A percentile compares a stretch with the other conserved stretches of the same genome.
Conservation (phyloP, 1,284 basidiomycete species). For the Trametes pubescens region DNA sequence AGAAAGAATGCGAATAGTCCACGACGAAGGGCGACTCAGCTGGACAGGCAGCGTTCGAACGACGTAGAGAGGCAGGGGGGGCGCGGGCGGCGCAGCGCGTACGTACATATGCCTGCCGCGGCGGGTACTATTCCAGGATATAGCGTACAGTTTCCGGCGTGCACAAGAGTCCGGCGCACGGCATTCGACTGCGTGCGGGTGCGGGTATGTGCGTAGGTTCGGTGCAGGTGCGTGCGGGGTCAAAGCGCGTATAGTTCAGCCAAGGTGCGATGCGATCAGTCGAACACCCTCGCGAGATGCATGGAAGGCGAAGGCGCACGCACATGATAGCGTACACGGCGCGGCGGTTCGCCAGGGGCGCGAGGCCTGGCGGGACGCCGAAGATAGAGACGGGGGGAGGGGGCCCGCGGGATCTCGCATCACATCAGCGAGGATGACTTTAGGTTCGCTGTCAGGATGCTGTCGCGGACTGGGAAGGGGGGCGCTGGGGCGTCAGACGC, state of each 20-base stretch:
- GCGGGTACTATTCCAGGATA: not conserved
- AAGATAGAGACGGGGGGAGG: not conserved
- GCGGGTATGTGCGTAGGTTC: not conserved
- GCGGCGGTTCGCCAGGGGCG: not conserved
- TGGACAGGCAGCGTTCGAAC: not conserved
- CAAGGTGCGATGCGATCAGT: not conserved
- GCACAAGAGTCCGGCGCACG: not conserved
- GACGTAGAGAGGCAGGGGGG: too few species aligned
- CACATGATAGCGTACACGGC: constrained; percentile 3
- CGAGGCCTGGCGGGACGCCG: not conserved
- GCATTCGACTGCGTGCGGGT: not conserved
- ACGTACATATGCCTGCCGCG: too few species aligned
- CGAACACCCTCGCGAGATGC: not conserved
- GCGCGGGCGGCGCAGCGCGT: too few species aligned
- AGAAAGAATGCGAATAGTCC: not conserved
- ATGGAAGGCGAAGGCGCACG: not conserved
- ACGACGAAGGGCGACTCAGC: not conserved
- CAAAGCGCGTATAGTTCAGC: not conserved
- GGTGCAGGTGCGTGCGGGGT: not conserved
- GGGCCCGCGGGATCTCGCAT: constrained; percentile 13
- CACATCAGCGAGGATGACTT: constrained; percentile 45
- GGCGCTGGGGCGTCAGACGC: not conserved
- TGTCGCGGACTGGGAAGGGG: constrained; percentile 49
- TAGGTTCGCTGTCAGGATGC: constrained; percentile 51
- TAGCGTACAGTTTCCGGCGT: not conserved